phyloP scores from a whole-genome alignment of 176 grass and related monocot genomes.

The Rhynchospora pubera region DNA sequence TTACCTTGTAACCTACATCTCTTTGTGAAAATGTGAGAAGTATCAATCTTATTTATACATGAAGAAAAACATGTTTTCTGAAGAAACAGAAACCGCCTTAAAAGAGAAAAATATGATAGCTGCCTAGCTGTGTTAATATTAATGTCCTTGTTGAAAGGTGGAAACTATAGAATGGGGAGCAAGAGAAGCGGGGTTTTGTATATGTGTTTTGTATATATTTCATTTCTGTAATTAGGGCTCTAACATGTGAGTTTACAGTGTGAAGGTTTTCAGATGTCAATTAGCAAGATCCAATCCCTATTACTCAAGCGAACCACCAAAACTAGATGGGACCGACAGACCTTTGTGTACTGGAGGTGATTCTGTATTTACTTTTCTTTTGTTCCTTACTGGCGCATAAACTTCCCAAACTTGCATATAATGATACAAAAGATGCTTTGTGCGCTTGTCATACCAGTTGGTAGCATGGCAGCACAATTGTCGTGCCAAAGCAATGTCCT shows the following conservation, averaged over 20 bases:
- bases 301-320: slow-evolving; percentile 57
- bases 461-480: background rate
- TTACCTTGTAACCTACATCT: background rate
- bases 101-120: no score
- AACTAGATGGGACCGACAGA: slow-evolving; percentile 41
- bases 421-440: background rate
- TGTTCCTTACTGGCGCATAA: background rate
- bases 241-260: slow-evolving; percentile 41
- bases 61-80: background rate
- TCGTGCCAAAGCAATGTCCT: background rate
- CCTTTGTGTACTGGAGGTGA: slow-evolving; percentile 66
- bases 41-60: no score
- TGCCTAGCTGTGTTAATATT: background rate
- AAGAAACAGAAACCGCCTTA: background rate
- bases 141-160: background rate
- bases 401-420: background rate
- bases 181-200: background rate
- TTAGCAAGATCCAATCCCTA: slow-evolving; percentile 61
- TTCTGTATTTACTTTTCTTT: background rate
- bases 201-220: slow-evolving; percentile 3
- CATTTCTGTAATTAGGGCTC: background rate
- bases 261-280: slow-evolving; percentile 84
- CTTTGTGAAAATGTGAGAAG: background rate
- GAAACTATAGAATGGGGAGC: background rate
- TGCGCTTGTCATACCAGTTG: background rate